phyloP scores from a whole-genome alignment of 2,329 filamentous ascomycete genomes.

The Byssochlamys sp. region DNA sequence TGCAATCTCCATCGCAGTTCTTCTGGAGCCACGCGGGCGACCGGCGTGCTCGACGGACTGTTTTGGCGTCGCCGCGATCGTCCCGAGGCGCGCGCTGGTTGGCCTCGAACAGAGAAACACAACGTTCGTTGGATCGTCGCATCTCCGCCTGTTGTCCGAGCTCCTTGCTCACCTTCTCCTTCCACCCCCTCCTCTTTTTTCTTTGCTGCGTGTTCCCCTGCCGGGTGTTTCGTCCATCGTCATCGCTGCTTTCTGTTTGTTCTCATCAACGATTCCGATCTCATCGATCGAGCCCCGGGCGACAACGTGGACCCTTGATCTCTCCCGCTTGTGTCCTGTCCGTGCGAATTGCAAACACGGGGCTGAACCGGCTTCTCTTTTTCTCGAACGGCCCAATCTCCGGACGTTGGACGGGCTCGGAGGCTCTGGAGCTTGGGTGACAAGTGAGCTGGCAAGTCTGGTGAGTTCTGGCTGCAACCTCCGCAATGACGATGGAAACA shows the following conservation, averaged over 20 bases:
- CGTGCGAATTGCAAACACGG: neutral
- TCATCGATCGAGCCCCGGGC: neutral
- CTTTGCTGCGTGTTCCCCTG: neutral
- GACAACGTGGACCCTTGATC: neutral
- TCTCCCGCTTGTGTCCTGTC: neutral
- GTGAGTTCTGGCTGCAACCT: neutral
- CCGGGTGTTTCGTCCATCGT: neutral
- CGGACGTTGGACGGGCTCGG: neutral
- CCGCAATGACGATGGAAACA: neutral
- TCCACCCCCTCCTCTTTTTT: neutral
- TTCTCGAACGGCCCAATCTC: neutral
- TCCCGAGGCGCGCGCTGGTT: neutral
- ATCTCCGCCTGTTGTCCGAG: neutral
- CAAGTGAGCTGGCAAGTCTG: neutral
- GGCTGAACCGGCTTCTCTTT: neutral
- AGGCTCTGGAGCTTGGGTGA: neutral
- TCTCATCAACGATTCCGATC: neutral
- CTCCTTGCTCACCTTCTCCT: neutral
- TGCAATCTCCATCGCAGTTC: neutral
- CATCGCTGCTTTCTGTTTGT: neutral
- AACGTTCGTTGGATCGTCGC: neutral
- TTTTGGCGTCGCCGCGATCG: neutral
- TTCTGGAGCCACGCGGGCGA: conserved; percentile 1
- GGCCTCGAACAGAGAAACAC: neutral
- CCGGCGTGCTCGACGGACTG: neutral